Base-by-base conservation (phyloP, 192 early-diverging fungal species). In the Haplosporangium gracile region DNA sequence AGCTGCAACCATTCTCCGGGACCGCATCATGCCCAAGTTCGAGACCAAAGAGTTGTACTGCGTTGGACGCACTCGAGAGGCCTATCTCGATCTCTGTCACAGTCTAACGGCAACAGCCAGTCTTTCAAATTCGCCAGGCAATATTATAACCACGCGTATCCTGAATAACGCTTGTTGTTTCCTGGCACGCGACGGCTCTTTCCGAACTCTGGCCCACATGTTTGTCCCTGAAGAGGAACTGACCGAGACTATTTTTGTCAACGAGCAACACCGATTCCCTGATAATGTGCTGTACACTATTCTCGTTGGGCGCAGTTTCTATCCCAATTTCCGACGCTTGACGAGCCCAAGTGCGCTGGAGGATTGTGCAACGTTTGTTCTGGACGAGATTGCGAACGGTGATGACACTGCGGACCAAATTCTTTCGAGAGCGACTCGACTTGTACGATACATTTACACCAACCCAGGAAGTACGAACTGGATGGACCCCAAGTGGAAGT, bases 401-500 rank as follows among this genome's bases (percentile, higher is more conserved):
- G 36, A 36, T 36, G 36, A 1, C 36, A 36, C 36, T 36, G 36
- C 1, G 36, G n/a, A 43, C 45, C 11, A 65, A 15, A 65, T 29
- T 34, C 60, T 65, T 9, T 65, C 60, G 4, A 63, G 38, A 53
- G 81, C 76, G 0, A 10, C 8, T 1, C 5, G 1, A 2, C 47
- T 83, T 1, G 76, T 83, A 10, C 20, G 22, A 2, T 51, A 74
- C 60, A 78, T 83, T 47, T 83, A 83, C 47, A 6, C 39, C 20
- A 8, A 73, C 4, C 57, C 42, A 16, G 60, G 60, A 11, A 32
- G 6, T 13, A 65, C 60, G 10, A 15, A 65, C 29, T 65, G 60
- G 60, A 65, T 65, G 60, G 29, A 65, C 29, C 60, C 60, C 26
- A 13, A 32, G 60, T 65, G 60, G 60, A 29, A 9, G 29, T 29